phyloP scores from a whole-genome alignment of 2,329 filamentous ascomycete genomes.

The Talaromyces piceae region DNA sequence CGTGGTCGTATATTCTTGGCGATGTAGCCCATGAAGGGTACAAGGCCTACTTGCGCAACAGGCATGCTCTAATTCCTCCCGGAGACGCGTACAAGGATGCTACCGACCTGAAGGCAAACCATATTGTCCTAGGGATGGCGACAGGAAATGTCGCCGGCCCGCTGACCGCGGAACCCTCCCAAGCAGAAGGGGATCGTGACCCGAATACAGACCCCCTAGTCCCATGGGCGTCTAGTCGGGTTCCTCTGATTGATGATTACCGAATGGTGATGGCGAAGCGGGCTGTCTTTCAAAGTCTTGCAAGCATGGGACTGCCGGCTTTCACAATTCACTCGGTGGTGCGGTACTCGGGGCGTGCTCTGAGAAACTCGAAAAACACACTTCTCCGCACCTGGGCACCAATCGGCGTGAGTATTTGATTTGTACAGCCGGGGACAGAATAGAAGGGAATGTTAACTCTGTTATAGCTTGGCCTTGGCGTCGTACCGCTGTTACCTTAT shows the following conservation, averaged over 20 bases:
- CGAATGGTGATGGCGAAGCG: conserved; percentile 84
- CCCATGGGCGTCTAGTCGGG: conserved; percentile 38
- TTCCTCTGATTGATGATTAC: conserved; percentile 79
- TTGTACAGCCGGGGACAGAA: background rate
- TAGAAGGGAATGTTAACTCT: background rate
- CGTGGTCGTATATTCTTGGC: conserved; percentile 85
- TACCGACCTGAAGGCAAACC: conserved; percentile 22
- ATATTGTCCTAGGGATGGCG: conserved; percentile 29
- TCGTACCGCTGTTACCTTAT: conserved; percentile 75
- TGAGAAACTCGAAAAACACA: conserved; percentile 74
- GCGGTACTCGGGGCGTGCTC: conserved; percentile 73
- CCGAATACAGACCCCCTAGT: conserved; percentile 19
- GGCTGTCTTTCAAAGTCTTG: conserved; percentile 81
- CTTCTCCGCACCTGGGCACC: conserved; percentile 76
- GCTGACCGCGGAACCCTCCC: conserved; percentile 6
- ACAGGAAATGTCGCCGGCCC: conserved; percentile 24
- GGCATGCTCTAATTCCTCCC: conserved; percentile 63
- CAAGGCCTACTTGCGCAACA: conserved; percentile 86
- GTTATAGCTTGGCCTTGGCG: conserved; percentile 53
- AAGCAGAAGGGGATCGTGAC: conserved; percentile 5
- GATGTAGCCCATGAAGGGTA: conserved; percentile 92
- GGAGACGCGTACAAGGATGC: conserved; percentile 42
- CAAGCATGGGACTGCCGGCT: conserved; percentile 88
- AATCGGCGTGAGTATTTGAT: conserved; percentile 65
- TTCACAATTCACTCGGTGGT: conserved; percentile 94